Percentiles rank a stretch among this genome's conserved stretches.
These are phyloP conservation scores for Termitomyces sp. DNA, from an alignment of 768 basidiomycete species.

Conservation along the genomic window DNA sequence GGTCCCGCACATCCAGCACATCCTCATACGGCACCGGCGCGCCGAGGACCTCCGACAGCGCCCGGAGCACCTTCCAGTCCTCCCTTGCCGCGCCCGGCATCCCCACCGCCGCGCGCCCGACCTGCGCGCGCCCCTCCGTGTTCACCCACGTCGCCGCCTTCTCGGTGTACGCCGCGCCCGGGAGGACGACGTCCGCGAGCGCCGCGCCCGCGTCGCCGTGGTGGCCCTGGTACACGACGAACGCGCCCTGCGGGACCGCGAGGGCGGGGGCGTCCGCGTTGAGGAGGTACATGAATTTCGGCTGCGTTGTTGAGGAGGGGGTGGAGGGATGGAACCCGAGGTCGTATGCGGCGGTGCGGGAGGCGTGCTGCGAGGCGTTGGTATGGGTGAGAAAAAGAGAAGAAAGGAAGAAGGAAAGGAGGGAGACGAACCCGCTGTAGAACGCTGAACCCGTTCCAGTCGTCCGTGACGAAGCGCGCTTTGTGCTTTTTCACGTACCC, in stretches of 20 bases:
- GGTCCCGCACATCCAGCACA: conserved; percentile 75
- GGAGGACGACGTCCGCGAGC: conserved; percentile 94
- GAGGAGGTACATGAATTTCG: conserved; percentile 96
- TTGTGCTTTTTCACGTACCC: conserved; percentile 81
- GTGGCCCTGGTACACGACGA: conserved; percentile 98
- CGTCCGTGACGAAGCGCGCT: conserved; percentile 69
- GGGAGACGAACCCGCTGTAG: conserved; percentile 72
- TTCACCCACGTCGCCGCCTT: conserved; percentile 90
- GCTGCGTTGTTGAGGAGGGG: conserved; percentile 53
- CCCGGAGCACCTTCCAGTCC: conserved; percentile 93
- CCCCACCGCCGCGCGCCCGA: conserved; percentile 87
- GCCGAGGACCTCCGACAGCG: conserved; percentile 86
- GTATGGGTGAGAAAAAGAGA: not conserved
- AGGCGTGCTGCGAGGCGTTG: conserved; percentile 72
- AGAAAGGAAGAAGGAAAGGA: not conserved
- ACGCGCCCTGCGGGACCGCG: conserved; percentile 86
- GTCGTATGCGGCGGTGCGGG: conserved; percentile 92
- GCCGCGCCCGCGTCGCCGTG: conserved; percentile 97
- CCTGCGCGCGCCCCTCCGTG: conserved; percentile 90
- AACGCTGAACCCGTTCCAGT: conserved; percentile 95
- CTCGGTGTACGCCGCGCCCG: conserved; percentile 93
- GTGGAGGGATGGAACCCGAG: conserved; percentile 79
- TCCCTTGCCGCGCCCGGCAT: conserved; percentile 95
- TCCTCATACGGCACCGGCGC: conserved; percentile 86
- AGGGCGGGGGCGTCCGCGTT: conserved; percentile 90